A percentile compares a stretch with the other conserved stretches of the same genome.
phyloP scores from a whole-genome alignment of 2,329 filamentous ascomycete species.

The Fusarium euwallaceae region DNA sequence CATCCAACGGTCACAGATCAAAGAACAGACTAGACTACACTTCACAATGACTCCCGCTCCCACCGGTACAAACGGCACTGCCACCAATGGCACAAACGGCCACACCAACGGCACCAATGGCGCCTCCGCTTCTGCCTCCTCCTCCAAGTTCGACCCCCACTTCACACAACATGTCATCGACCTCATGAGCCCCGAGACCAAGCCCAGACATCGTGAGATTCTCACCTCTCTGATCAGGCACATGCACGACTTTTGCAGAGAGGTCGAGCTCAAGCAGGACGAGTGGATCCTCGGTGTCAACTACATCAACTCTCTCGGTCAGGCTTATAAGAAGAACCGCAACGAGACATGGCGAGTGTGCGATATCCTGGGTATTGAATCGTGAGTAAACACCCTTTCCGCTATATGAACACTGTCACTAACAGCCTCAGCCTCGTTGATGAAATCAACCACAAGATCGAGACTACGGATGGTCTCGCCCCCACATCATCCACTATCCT shows the following conservation, averaged over 20 bases:
- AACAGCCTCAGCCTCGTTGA: constrained; percentile 20
- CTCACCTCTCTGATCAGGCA: constrained; percentile 75
- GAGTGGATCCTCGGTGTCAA: constrained; percentile 83
- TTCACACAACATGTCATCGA: constrained; percentile 82
- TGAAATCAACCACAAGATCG: constrained; percentile 74
- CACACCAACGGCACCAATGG: constrained; percentile 9
- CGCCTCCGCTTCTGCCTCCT: neutral
- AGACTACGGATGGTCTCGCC: constrained; percentile 70
- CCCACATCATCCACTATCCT: constrained; percentile 83
- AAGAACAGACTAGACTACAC: neutral
- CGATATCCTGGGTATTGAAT: constrained; percentile 81
- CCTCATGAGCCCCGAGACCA: constrained; percentile 77
- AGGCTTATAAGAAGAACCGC: constrained; percentile 74
- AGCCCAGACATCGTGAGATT: constrained; percentile 73
- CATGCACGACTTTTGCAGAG: constrained; percentile 83
- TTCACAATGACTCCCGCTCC: constrained; percentile 34
- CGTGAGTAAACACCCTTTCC: constrained; percentile 59
- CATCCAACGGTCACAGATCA: neutral
- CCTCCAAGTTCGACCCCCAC: constrained; percentile 74
- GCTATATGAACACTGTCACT: neutral
- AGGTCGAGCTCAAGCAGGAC: constrained; percentile 80
- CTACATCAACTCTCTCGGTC: constrained; percentile 81
- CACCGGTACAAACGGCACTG: constrained; percentile 35
- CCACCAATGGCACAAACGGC: constrained; percentile 25
- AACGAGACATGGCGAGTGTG: constrained; percentile 82